These are phyloP conservation scores for Nicotiana rustica DNA, from an alignment of 305 asterid genomes.

Conservation along the genomic window DNA sequence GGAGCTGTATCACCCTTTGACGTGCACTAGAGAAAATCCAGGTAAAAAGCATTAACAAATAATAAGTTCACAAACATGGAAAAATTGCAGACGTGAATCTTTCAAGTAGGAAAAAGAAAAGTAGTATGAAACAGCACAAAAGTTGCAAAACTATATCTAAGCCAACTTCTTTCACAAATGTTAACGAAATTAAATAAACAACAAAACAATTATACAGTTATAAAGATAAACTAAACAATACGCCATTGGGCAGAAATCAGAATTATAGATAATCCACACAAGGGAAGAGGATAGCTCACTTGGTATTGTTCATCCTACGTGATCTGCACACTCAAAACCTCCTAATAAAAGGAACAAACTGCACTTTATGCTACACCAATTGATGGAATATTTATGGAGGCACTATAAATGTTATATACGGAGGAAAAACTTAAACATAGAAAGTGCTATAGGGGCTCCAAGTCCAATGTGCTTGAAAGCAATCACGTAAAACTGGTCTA, in stretches of 20 bases:
- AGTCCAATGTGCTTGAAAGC: background rate
- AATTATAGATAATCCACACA: conserved; percentile 28
- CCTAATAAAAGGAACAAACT: background rate
- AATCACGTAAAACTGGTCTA: conserved; percentile 16
- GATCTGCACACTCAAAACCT: background rate
- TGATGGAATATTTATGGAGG: conserved; percentile 1
- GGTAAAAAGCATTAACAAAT: conserved; percentile 35
- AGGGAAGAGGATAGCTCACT: background rate
- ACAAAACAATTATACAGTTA: background rate
- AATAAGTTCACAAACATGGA: conserved; percentile 19
- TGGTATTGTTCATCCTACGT: background rate
- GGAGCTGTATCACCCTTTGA: conserved; percentile 63
- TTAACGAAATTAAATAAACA: background rate
- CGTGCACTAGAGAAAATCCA: conserved; percentile 61
- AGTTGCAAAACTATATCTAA: conserved; percentile 27
- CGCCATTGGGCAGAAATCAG: background rate
- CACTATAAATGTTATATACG: background rate
- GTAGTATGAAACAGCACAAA: conserved; percentile 16
- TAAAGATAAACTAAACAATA: background rate
- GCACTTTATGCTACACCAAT: conserved; percentile 18
- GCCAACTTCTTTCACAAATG: conserved; percentile 15
- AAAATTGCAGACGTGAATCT: background rate
- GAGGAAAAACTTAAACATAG: conserved; percentile 3
- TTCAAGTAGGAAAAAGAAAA: background rate
- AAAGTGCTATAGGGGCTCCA: conserved; percentile 5